Evolutionary conservation across 1,284 basidiomycete species (phyloP).

Genomic region (Takashimella koratensis): DNA sequence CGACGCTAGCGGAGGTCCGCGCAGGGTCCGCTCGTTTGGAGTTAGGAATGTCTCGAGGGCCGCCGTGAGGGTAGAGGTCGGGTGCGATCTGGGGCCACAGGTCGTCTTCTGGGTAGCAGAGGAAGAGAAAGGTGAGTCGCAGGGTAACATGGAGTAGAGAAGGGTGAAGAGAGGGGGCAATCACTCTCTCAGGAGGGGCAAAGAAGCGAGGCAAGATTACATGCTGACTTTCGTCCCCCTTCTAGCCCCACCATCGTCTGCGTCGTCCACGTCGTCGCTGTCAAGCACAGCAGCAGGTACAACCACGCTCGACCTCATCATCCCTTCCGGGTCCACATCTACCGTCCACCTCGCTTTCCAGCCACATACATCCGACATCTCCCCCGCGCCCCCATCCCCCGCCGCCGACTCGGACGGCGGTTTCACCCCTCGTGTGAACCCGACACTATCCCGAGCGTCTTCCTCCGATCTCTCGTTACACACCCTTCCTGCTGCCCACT

Average conservation of each 20-base stretch:
- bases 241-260: constrained; percentile 27
- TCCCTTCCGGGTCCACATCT: constrained; percentile 17
- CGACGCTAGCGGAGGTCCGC: constrained; percentile 25
- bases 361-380: constrained; percentile 16
- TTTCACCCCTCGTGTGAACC: constrained; percentile 35
- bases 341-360: constrained; percentile 39
- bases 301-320: constrained; percentile 17
- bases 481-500: constrained; percentile 5
- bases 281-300: constrained; percentile 21
- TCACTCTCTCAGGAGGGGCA: background rate
- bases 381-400: constrained; percentile 12
- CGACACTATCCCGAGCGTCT: constrained; percentile 7
- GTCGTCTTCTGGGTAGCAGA: constrained; percentile 38
- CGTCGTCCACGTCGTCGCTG: constrained; percentile 27
- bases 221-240: background rate
- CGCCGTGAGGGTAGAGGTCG: constrained; percentile 32
- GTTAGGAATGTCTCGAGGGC: constrained; percentile 29
- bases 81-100: constrained; percentile 35
- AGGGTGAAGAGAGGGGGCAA: background rate
- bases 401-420: constrained; percentile 26
- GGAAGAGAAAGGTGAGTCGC: constrained; percentile 31
- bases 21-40: constrained; percentile 36
- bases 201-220: too few relatives aligned
- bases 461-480: constrained; percentile 7
- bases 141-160: background rate